These are phyloP conservation scores for Myxozyma melibiosi DNA, from an alignment of 805 yeast genomes.

Conservation along the genomic window DNA sequence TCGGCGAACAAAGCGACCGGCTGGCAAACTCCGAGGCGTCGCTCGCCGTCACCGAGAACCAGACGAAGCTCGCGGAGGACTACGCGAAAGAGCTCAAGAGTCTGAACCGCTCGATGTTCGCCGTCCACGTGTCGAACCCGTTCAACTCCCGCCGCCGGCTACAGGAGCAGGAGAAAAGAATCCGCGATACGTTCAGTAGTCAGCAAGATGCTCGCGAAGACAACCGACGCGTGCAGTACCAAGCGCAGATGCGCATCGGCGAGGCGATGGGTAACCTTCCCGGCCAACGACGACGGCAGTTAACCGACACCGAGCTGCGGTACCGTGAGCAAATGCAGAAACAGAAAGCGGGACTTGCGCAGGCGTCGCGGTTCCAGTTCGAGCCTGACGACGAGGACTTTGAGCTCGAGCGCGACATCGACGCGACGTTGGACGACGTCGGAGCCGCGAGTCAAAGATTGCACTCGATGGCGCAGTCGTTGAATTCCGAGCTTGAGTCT, in stretches of 20 bases:
- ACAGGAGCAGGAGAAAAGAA: conserved; percentile 69
- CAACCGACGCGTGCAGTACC: conserved; percentile 59
- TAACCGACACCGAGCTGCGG: conserved; percentile 26
- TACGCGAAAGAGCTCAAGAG: conserved; percentile 78
- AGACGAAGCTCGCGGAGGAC: conserved; percentile 77
- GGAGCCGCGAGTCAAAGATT: conserved; percentile 67
- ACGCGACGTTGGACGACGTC: conserved; percentile 78
- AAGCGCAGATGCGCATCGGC: conserved; percentile 69
- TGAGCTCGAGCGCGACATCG: conserved; percentile 85
- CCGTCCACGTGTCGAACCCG: conserved; percentile 81
- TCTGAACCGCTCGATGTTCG: conserved; percentile 77
- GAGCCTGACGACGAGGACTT: conserved; percentile 93
- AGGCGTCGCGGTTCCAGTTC: conserved; percentile 72
- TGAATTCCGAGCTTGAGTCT: conserved; percentile 73
- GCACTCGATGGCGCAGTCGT: conserved; percentile 68
- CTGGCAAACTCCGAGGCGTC: conserved; percentile 78
- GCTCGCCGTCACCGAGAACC: conserved; percentile 75
- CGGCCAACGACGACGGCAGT: conserved; percentile 31
- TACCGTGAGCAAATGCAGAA: conserved; percentile 47
- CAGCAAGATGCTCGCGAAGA: conserved; percentile 65
- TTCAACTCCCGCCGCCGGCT: conserved; percentile 79
- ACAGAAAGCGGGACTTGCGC: conserved; percentile 55
- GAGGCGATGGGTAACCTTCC: conserved; percentile 44
- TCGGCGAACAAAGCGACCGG: conserved; percentile 91
- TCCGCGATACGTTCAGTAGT: conserved; percentile 61